These are phyloP conservation scores for Aspergillus egyptiacus DNA, from an alignment of 495 filamentous ascomycete genomes.

Conservation along the genomic window DNA sequence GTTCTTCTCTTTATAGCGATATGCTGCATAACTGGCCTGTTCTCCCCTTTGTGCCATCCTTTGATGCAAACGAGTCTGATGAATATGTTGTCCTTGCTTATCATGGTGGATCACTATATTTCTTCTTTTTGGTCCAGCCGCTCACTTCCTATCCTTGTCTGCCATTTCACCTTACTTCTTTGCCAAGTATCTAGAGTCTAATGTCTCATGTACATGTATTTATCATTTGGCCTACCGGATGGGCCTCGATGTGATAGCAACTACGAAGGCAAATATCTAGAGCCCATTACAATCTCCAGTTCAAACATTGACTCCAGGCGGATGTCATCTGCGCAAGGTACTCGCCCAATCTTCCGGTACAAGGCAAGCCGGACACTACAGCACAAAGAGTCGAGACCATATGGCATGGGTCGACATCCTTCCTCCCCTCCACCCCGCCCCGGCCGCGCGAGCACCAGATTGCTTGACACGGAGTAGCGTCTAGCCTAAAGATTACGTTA, in stretches of 20 bases:
- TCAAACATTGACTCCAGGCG: too few relatives aligned
- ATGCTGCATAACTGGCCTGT: constrained; percentile 4
- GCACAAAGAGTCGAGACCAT: too few relatives aligned
- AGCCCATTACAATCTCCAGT: background rate
- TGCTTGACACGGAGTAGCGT: too few relatives aligned
- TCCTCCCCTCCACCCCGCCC: too few relatives aligned
- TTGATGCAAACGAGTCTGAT: constrained; percentile 12
- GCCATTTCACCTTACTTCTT: constrained; percentile 5
- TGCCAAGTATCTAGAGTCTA: constrained; percentile 13
- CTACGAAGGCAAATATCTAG: constrained; percentile 8
- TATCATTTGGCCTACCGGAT: background rate
- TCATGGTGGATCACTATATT: background rate
- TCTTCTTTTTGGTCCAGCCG: too few relatives aligned
- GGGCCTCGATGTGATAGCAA: constrained; percentile 8
- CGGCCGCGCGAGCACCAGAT: too few relatives aligned
- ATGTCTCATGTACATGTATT: constrained; percentile 15
- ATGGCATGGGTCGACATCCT: too few relatives aligned
- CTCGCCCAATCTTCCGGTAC: too few relatives aligned
- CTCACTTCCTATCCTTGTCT: too few relatives aligned
- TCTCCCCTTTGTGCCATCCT: background rate
- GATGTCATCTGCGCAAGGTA: background rate
- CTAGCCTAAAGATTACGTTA: too few relatives aligned
- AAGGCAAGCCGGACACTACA: too few relatives aligned
- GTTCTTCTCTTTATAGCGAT: constrained; percentile 10
- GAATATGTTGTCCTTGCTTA: constrained; percentile 12